These are phyloP conservation scores for Martensiomyces pterosporus DNA, from an alignment of 192 early-diverging fungal species.

Conservation along the genomic window DNA sequence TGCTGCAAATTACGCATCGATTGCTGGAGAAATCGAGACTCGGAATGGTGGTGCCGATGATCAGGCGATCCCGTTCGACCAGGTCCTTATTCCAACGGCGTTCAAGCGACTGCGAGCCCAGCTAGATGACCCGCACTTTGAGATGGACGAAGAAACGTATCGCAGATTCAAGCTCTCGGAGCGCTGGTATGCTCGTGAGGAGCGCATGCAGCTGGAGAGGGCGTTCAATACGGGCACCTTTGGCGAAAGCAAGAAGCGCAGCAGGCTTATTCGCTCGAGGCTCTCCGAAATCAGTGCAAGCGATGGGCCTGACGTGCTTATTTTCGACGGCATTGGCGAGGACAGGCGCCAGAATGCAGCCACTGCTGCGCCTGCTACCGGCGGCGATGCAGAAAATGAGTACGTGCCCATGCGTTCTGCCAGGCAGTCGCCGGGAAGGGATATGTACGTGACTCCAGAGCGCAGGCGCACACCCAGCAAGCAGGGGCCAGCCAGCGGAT, in stretches of 20 bases:
- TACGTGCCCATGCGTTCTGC: too few species aligned
- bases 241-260: slow-evolving; percentile 25
- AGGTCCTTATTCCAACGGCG: slow-evolving; percentile 48
- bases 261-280: slow-evolving; percentile 7
- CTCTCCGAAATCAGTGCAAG: slow-evolving; percentile 3
- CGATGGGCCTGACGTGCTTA: too few species aligned
- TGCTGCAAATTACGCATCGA: too few species aligned
- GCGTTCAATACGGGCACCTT: slow-evolving; percentile 23
- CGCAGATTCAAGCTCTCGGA: slow-evolving; percentile 46
- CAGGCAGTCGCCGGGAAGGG: too few species aligned
- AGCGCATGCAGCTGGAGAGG: slow-evolving; percentile 31
- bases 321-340: too few species aligned
- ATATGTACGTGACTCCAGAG: too few species aligned
- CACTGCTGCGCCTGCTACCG: too few species aligned
- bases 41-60: slow-evolving; percentile 11
- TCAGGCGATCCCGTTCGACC: slow-evolving; percentile 42
- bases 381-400: too few species aligned
- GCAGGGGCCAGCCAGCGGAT: too few species aligned
- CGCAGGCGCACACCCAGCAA: not conserved
- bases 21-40: too few species aligned
- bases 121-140: slow-evolving; percentile 33
- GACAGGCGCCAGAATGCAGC: not conserved
- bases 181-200: slow-evolving; percentile 49
- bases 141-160: slow-evolving; percentile 46
- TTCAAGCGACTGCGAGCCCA: slow-evolving; percentile 45